phyloP scores from a whole-genome alignment of 768 basidiomycete species.

The Termitomyces sp. region DNA sequence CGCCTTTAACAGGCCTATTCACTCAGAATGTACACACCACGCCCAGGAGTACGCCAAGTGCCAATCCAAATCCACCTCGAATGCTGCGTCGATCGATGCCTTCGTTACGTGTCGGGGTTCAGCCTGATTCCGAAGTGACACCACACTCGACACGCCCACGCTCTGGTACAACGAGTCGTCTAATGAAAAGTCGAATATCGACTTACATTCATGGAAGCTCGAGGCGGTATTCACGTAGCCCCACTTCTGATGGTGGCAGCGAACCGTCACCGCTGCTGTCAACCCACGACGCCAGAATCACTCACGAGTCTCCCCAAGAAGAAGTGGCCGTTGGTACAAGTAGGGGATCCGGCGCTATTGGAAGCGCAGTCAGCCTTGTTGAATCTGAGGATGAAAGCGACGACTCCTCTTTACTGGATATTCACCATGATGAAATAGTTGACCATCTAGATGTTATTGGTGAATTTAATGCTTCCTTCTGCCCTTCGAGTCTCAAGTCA shows the following conservation, averaged over 20 bases:
- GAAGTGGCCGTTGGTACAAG: slow-evolving; percentile 35
- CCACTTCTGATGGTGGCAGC: slow-evolving; percentile 3
- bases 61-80: slow-evolving; percentile 2
- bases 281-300: slow-evolving; percentile 23
- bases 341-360: slow-evolving; percentile 36
- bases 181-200: slow-evolving; percentile 32
- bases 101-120: slow-evolving; percentile 6
- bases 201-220: slow-evolving; percentile 25
- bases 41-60: background rate
- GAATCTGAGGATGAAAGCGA: slow-evolving; percentile 4
- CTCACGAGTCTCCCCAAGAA: slow-evolving; percentile 36
- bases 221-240: slow-evolving; percentile 8
- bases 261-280: slow-evolving; percentile 12
- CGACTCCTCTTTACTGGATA: slow-evolving; percentile 21
- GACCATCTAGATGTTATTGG: slow-evolving; percentile 83
- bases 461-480: slow-evolving; percentile 20
- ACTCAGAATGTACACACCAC: slow-evolving; percentile 13
- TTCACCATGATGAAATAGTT: slow-evolving; percentile 77
- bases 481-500: background rate
- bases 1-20: slow-evolving; percentile 15
- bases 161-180: slow-evolving; percentile 21
- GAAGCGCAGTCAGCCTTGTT: slow-evolving; percentile 37
- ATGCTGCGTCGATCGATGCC: slow-evolving; percentile 19
- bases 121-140: background rate
- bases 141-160: slow-evolving; percentile 20